Base-by-base conservation (phyloP, 2,329 filamentous ascomycete genomes). In the Pseudogymnoascus sp. region DNA sequence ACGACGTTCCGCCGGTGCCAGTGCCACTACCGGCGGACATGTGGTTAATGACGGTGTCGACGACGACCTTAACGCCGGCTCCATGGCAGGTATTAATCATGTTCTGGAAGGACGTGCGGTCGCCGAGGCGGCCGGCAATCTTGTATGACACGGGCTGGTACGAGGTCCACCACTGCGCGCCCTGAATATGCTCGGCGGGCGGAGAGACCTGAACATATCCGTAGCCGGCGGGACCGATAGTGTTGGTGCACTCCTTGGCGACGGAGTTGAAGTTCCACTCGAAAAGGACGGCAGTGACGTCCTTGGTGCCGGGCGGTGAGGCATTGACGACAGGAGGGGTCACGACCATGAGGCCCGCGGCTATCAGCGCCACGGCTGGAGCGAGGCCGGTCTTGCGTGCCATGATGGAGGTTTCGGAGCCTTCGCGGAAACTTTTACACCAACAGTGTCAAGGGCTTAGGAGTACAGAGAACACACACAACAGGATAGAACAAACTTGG, bases 251-350 rank as follows among this genome's bases (percentile, higher is more conserved):
- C 46, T 53, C 46, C 46, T 53, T 53, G n/a, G 46, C 46, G 25
- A 53, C n/a, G n/a, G 46, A 53, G 14, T 53, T 53, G n/a, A 53
- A 53, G 14, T 53, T 53, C 46, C 46, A 53, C 46, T 53, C 46
- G 25, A 53, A 53, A 53, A 53, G 46, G 23, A 53, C 46, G 11
- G 46, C 46, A 53, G 46, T 53, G 25, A 53, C 46, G 3, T 53
- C 46, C 23, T 31, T 53, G 23, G 14, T 53, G 21, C 46, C 46
- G 16, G 46, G 46, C 25, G 46, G 23, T 14, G 46, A 53, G 23
- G 46, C 46, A 53, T 53, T 53, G 23, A 53, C 46, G 14, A 31
- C 46, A 53, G 46, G 23, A 53, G 46, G 23, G 23, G 46, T 6
- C 46, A 53, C 16, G 25, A 53, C 25, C 4, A 53, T 16, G 25